Evolutionary conservation across 176 grass and related monocot genomes (phyloP), one percentile per base, ranked within the genome.

Genomic region (Miscanthus lutarioriparius): DNA sequence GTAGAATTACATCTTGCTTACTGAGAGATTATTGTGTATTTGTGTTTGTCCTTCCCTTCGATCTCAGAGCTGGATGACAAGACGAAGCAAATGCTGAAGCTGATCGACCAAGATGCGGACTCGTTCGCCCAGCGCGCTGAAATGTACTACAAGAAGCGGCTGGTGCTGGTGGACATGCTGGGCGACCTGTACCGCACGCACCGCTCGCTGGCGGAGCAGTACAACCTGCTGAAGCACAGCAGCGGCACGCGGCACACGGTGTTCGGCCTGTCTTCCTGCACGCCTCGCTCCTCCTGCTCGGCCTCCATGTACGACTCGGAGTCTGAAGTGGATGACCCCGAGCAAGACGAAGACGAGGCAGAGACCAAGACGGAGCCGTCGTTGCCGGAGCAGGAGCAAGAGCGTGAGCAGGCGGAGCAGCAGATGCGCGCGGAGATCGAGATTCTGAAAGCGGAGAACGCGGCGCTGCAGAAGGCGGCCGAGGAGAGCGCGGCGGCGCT

Each of bases 111-210:
- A 73, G 93, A 98, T 1, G 96, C 96, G 0, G 93, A 98, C 80
- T 98, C 93, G 8, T 98, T 98, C 13, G 96, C 96, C 0, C 89
- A 95, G n/a, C 89, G 96, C 2, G 96, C 96, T 22, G 96, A 96
- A 20, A 95, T 98, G 93, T 98, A 94, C 75, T 98, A 92, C 80
- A 96, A 98, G 84, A 95, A 95, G 83, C 64, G 96, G 4, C 93
- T 89, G 5, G 59, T 96, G 37, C 83, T 98, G 36, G 85, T 96
- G 43, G 84, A 92, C 74, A 92, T 95, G 93, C 92, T 98, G 1
- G 93, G 89, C 2, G 89, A 98, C 16, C 85, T 96, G 64, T 98
- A 98, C 66, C 91, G 89, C 26, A 23, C 93, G 54, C 93, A 98
- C 78, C 89, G 91, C 35, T 95, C 91, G 0, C 82, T 98, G 14